Base-by-base conservation (phyloP, 768 basidiomycete species). In the Hericium alpestre region DNA sequence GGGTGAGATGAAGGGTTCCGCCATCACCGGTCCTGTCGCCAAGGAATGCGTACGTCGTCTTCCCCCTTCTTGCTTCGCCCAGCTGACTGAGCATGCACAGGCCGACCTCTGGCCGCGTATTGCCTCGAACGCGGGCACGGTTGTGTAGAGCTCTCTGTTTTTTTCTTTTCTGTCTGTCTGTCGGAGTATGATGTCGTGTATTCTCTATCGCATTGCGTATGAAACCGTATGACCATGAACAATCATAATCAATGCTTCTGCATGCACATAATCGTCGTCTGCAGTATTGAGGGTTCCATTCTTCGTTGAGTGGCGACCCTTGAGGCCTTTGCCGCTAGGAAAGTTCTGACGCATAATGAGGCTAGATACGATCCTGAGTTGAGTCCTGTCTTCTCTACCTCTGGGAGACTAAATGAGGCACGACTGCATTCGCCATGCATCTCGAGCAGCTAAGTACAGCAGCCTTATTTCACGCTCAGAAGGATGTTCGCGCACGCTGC, bases 1-100 rank as follows among this genome's bases (percentile, higher is more conserved):
- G 81, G 95, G 95, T 67, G 96, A 99, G 79, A 99, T 99, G 96
- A 99, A 99, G 80, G 95, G 95, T 52, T 94, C 91, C 54, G 90
- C 91, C 59, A 95, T 96, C 70, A 90, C 93, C 38, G 93, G 93
- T 57, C 93, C 93, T 41, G 91, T 99, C 61, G 96, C 95, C 76
- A 99, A 98, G 84, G 95, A 97, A 91, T 98, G 96, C 70, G 90
- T 93, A 71, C 43, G 90, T 43, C 49, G 10, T 38, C 15, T 54
- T 53, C 50, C 4, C 47, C 8, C n/a, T 18, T 46, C 49, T 25
- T 22, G 4, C 22, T 10, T 60, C 10, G 62, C 47, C 39, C 38
- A 37, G 41, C 55, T 15, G 20, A 9, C 23, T 41, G 6, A 46
- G 2, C 16, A 15, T 11, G 15, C 48, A 2, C 65, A 92, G 90